phyloP scores from a whole-genome alignment of 2,329 filamentous ascomycete genomes.

The Helotiales sp. region DNA sequence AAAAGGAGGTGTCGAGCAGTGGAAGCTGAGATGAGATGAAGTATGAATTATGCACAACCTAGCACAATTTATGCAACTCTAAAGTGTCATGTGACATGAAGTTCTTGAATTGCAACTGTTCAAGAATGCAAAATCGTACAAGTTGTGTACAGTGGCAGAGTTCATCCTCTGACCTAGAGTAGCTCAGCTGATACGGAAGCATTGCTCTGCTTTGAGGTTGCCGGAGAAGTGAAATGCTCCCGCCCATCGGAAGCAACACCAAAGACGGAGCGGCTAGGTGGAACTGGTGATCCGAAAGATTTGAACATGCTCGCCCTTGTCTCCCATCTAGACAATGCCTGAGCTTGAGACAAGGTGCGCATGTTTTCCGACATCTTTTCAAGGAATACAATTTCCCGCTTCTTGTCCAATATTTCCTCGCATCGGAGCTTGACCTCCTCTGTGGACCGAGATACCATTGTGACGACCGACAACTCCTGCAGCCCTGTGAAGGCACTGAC shows the following conservation, averaged over 20 bases:
- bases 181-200: no score
- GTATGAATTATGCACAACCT: no score
- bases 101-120: no score
- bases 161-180: no score
- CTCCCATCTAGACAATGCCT: background rate
- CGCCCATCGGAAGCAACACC: background rate
- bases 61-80: no score
- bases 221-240: background rate
- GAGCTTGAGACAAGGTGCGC: background rate
- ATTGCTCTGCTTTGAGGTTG: no score
- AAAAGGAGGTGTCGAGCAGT: no score
- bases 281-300: no score
- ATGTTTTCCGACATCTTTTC: background rate
- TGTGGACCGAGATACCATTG: background rate
- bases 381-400: background rate
- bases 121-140: no score
- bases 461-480: background rate
- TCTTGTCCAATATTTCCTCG: background rate
- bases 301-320: background rate
- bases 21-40: no score
- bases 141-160: no score
- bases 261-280: background rate
- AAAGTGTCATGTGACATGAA: no score
- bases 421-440: background rate
- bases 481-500: background rate